Evolutionary conservation across 306 rosid genomes (phyloP).

Genomic region (Gillenia trifoliata): DNA sequence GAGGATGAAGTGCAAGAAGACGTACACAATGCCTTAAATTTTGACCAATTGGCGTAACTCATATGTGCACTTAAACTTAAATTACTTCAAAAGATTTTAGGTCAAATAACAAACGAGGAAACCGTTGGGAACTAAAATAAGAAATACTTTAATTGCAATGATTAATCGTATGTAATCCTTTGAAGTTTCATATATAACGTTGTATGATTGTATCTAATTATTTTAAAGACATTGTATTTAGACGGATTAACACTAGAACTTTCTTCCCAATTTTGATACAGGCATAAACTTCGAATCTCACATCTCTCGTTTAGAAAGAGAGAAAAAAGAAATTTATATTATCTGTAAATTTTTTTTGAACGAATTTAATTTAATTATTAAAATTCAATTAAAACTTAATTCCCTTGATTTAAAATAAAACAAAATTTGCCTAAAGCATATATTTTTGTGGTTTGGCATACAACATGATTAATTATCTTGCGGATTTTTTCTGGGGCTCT

Average conservation of each 20-base stretch:
- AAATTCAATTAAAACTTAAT: too few relatives aligned
- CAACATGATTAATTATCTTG: too few relatives aligned
- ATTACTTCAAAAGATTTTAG: background rate
- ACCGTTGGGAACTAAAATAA: background rate
- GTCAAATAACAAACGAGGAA: background rate
- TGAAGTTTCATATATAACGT: background rate
- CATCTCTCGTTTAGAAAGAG: too few relatives aligned
- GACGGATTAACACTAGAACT: background rate
- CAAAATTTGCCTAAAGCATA: too few relatives aligned
- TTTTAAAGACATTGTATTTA: background rate
- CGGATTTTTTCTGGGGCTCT: too few relatives aligned
- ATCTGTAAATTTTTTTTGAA: too few relatives aligned
- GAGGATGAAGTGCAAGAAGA: background rate
- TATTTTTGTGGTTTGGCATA: too few relatives aligned
- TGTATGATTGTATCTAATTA: background rate
- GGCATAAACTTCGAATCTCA: background rate
- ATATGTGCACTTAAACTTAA: background rate
- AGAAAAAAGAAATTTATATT: too few relatives aligned
- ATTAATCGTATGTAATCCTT: background rate
- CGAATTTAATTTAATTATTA: too few relatives aligned
- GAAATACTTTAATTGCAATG: background rate
- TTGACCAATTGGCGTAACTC: background rate
- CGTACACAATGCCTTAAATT: background rate
- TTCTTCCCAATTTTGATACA: background rate
- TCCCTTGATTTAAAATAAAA: too few relatives aligned